Base-by-base conservation (phyloP, 805 yeast species). In the Starmerella cellae region DNA sequence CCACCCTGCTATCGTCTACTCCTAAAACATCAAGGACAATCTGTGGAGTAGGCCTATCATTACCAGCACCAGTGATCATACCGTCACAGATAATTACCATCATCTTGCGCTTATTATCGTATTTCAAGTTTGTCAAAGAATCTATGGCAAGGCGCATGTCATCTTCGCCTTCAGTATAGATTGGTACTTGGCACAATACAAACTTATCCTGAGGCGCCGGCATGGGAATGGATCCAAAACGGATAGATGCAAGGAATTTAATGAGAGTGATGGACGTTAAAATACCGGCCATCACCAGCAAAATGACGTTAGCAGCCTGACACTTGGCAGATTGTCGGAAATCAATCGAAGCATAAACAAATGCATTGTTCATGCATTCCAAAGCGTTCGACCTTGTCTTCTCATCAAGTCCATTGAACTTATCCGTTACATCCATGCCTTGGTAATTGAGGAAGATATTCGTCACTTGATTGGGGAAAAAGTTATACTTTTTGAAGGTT, bases 61-160 rank as follows among this genome's bases (percentile, higher is more conserved):
- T 74, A 16, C 79, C 79, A 9, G 74, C 62, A 47, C 80, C 80
- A 45, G 70, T 69, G 53, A 74, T 69, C 52, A 73, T 53, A 55
- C 80, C 80, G 53, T 74, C 80, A 59, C 79, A 74, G 22, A 74
- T 60, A 33, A 74, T 61, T n/a, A 73, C 59, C 45, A 74, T 58
- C 49, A 75, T 62, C 52, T 75, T 74, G 49, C 75, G 71, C 23
- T 72, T 64, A 55, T 74, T 72, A 35, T 77, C 77, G 52, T 68
- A 74, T 44, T 70, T 69, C 39, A 75, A 61, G 29, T 71, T 65
- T 16, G 77, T 73, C 26, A 74, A 52, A 3, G 79, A 74, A 57
- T 75, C 79, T 50, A 74, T 60, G 0, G 79, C 74, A 5, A 71
- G 62, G 28, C 79, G 64, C 41, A 74, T 53, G 34, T 72, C 75